Conservation (phyloP, 306 rosid genomes). For the Abrus precatorius region DNA sequence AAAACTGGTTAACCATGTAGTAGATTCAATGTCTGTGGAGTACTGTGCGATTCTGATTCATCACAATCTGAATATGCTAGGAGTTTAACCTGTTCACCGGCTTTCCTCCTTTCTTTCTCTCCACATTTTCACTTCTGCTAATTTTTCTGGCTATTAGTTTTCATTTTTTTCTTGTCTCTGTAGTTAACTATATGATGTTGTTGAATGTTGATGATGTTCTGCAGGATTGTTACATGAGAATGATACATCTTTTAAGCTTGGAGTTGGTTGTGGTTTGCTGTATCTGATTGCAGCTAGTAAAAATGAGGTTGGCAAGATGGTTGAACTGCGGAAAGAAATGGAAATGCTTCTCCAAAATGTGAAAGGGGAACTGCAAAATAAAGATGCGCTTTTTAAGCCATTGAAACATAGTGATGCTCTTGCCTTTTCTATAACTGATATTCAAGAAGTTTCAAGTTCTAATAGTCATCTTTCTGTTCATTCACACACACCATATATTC, state of each 20-base stretch:
- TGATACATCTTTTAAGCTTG: slow-evolving; percentile 76
- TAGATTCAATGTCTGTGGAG: background rate
- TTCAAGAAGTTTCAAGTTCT: slow-evolving; percentile 61
- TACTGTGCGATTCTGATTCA: background rate
- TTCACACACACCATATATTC: slow-evolving; percentile 47
- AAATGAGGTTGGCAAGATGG: slow-evolving; percentile 76
- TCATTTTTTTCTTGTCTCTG: no score
- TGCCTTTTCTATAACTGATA: slow-evolving; percentile 61
- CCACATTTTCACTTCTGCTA: background rate
- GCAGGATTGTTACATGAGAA: slow-evolving; percentile 58
- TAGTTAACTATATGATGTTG: slow-evolving; percentile 1
- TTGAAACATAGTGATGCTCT: slow-evolving; percentile 51
- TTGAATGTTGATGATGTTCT: background rate
- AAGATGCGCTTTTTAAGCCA: slow-evolving; percentile 43
- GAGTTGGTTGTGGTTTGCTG: slow-evolving; percentile 80
- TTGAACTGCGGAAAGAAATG: slow-evolving; percentile 79
- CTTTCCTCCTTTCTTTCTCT: slow-evolving; percentile 7
- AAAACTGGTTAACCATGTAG: background rate
- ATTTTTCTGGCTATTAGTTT: background rate
- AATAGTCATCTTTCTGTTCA: slow-evolving; percentile 54
- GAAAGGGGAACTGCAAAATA: slow-evolving; percentile 63
- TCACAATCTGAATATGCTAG: background rate
- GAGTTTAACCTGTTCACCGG: background rate
- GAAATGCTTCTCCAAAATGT: slow-evolving; percentile 70
- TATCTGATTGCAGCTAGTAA: slow-evolving; percentile 72